Evolutionary conservation across 2,329 filamentous ascomycete species (phyloP), one percentile per base, ranked within the genome.

Genomic region (Cercospora nicotianae): DNA sequence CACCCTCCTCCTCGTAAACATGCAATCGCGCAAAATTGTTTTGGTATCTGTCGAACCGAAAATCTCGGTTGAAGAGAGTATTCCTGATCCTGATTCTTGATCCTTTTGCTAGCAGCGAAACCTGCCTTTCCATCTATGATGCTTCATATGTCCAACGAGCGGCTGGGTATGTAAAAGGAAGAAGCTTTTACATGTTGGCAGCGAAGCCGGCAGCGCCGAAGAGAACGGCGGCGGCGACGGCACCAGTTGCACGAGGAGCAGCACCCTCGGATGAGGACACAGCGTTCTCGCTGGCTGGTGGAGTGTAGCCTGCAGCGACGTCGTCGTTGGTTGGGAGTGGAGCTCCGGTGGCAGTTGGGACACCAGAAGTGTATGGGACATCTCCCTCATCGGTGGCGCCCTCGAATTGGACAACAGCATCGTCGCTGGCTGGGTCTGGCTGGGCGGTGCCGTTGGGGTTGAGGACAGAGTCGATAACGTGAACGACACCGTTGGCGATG

Each of bases 381-480:
- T 77, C 75, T 20, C 77, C 85, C 7, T 82, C 81, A 36, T 64
- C 62, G 5, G 80, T 82, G 4, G 86, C 88, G 65, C 83, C 83
- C 26, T 79, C 79, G 78, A 86, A 91, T 1, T 84, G 88, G 4
- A 85, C 82, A 0, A 80, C 75, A 18, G 67, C 48, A 16, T 66
- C 58, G 42, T 86, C 84, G 1, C 83, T 82, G 0, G 80, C 76
- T 16, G 81, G 80, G 16, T 79, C 75, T 1, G 82, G 74, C 23
- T 80, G 81, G 1, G 79, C 77, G 2, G 82, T 80, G 74, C 85
- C 84, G 70, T 80, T 77, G 10, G 86, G 85, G 80, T 89, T 89
- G 60, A 90, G 80, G 42, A 89, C 87, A 68, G 81, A 81, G 73
- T 90, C 87, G 12, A 82, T 82, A 36, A 87, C 84, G 69, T 87